Conservation (phyloP, 2,329 filamentous ascomycete species). For the Diaporthe sp. region DNA sequence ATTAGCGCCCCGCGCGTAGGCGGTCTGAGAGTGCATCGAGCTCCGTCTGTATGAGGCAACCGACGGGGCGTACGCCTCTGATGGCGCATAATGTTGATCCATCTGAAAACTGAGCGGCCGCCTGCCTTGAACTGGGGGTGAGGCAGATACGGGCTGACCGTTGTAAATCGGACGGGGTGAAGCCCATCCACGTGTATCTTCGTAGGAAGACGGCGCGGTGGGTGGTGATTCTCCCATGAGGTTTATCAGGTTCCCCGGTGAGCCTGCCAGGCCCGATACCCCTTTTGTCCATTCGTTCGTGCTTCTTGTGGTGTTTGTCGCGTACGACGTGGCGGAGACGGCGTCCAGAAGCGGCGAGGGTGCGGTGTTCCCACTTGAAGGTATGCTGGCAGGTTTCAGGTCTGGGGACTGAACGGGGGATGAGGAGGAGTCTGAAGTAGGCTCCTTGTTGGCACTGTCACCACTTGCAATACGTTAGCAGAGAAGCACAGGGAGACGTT, state of each 20-base stretch:
- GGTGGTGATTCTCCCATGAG: conserved; percentile 67
- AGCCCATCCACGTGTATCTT: conserved; percentile 64
- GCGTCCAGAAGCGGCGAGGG: conserved; percentile 64
- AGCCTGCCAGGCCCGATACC: conserved; percentile 59
- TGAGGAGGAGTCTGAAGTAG: conserved; percentile 59
- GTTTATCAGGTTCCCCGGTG: conserved; percentile 68
- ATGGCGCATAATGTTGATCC: conserved; percentile 60
- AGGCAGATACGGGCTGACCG: conserved; percentile 59
- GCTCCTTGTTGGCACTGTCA: conserved; percentile 50
- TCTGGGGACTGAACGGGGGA: conserved; percentile 62
- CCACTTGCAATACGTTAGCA: conserved; percentile 45
- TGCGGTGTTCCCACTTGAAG: conserved; percentile 58
- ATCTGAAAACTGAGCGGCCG: conserved; percentile 70
- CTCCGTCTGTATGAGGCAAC: conserved; percentile 58
- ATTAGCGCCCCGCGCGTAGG: conserved; percentile 59
- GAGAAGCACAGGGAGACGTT: conserved; percentile 45
- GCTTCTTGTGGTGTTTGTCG: conserved; percentile 63
- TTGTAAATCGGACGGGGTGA: conserved; percentile 61
- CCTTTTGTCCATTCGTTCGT: conserved; percentile 62
- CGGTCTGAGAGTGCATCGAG: conserved; percentile 65
- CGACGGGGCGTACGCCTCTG: conserved; percentile 56
- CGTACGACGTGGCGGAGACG: conserved; percentile 63
- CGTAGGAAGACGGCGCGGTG: conserved; percentile 66
- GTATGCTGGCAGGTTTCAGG: conserved; percentile 57
- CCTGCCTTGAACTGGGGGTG: conserved; percentile 53